Evolutionary conservation across 768 basidiomycete species (phyloP), one percentile per base, ranked within the genome.

Genomic region (Suillus clintonianus): DNA sequence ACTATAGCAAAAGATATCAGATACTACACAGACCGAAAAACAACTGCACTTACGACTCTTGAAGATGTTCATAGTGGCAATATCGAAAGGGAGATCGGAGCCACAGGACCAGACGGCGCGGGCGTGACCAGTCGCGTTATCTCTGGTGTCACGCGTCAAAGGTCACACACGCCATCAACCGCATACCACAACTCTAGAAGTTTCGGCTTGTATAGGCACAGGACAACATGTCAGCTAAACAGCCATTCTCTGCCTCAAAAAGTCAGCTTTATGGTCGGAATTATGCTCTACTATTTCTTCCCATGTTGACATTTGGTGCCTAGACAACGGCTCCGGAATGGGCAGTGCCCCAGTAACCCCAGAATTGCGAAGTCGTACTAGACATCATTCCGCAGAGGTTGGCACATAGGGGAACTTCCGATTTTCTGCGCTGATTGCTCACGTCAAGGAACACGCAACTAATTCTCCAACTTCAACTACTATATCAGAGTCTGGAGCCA

Each of bases 1-100:
- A 97, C 95, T 96, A 67, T 57, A 58, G 42, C 53, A 41, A 19
- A 51, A 22, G 9, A 55, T 54, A 65, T 79, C 41, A 79, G 71
- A 47, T 27, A 63, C 32, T n/a, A 67, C 60, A 50, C 43, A 60
- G 51, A 24, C 36, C 42, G 53, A 22, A 24, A 51, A 43, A 42
- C 54, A 63, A 67, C 61, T 48, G 50, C 34, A 83, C 92, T 76
- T 68, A 94, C 92, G 76, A 75, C 85, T 92, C 78, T 83, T 88
- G 80, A 95, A 92, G 75, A 95, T 86, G 76, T 94, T 94, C 92
- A 95, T 94, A 67, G 75, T 77, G 77, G 70, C 64, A 56, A 62
- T 71, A 61, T 56, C 55, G 24, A 56, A 39, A 68, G 47, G 62
- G 67, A 65, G 65, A 60, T 58, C 62, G 62, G 64, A 59, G 39